Conservation (phyloP, 2,329 filamentous ascomycete genomes). For the Paecilomyces sp. region DNA sequence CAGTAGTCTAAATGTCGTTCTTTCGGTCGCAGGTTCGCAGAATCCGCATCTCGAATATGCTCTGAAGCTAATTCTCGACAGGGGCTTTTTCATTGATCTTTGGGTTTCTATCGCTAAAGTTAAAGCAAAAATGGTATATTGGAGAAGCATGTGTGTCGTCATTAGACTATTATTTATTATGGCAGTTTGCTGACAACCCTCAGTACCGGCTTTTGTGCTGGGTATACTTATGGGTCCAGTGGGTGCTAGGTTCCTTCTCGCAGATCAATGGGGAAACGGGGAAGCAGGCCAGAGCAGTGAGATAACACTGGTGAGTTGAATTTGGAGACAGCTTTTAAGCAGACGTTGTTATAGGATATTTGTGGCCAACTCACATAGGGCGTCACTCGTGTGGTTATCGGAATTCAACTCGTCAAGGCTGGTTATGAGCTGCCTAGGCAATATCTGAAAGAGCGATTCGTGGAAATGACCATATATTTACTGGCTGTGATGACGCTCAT, state of each 20-base stretch:
- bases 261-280: conserved; percentile 30
- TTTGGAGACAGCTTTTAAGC: not conserved
- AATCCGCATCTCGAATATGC: not conserved
- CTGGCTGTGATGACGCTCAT: conserved; percentile 56
- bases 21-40: conserved; percentile 24
- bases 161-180: not conserved
- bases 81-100: conserved; percentile 25
- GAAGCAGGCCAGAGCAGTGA: conserved; percentile 25
- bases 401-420: conserved; percentile 56
- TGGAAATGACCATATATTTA: conserved; percentile 49
- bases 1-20: conserved; percentile 25
- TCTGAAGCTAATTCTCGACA: conserved; percentile 6
- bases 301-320: conserved; percentile 33
- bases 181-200: conserved; percentile 2
- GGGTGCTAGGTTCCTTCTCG: conserved; percentile 46
- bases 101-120: conserved; percentile 27
- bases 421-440: conserved; percentile 55
- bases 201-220: conserved; percentile 50
- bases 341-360: conserved; percentile 2
- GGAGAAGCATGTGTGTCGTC: conserved; percentile 30
- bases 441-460: conserved; percentile 45
- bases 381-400: conserved; percentile 53
- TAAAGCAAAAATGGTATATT: conserved; percentile 33
- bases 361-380: conserved; percentile 22
- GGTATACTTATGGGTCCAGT: conserved; percentile 51